Evolutionary conservation across 176 grass and related monocot species (phyloP).

Genomic region (Dactylis glomerata): DNA sequence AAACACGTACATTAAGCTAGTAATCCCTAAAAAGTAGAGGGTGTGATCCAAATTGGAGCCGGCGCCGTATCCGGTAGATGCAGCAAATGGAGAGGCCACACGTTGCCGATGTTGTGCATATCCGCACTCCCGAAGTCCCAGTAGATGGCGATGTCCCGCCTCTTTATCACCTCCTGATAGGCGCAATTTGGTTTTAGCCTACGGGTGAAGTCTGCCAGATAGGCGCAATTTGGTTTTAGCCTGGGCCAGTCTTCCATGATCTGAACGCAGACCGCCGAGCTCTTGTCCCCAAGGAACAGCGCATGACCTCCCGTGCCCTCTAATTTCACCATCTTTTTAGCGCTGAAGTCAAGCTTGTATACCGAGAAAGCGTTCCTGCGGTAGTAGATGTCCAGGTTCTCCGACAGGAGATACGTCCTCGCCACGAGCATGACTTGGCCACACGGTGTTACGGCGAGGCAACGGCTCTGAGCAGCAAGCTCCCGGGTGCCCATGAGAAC

Average conservation of each 20-base stretch:
- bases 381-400: neutral
- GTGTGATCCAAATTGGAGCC: neutral
- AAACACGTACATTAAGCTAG: too few relatives aligned
- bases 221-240: neutral
- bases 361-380: neutral
- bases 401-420: neutral
- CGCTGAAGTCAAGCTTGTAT: neutral
- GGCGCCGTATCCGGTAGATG: neutral
- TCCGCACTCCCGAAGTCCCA: neutral
- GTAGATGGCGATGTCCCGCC: neutral
- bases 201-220: neutral
- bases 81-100: neutral
- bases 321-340: neutral
- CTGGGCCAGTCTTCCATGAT: neutral
- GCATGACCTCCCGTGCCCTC: neutral
- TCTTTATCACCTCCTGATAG: neutral
- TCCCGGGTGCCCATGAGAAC: neutral
- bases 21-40: neutral
- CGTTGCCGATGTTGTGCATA: neutral
- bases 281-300: neutral
- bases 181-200: neutral
- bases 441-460: neutral
- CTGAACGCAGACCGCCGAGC: neutral
- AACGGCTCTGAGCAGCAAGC: neutral
- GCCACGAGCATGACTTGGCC: neutral